Evolutionary conservation across 208 protist genomes (phyloP), one percentile per base, ranked within the genome.

Genomic region (Acanthamoeba lenticulata): DNA sequence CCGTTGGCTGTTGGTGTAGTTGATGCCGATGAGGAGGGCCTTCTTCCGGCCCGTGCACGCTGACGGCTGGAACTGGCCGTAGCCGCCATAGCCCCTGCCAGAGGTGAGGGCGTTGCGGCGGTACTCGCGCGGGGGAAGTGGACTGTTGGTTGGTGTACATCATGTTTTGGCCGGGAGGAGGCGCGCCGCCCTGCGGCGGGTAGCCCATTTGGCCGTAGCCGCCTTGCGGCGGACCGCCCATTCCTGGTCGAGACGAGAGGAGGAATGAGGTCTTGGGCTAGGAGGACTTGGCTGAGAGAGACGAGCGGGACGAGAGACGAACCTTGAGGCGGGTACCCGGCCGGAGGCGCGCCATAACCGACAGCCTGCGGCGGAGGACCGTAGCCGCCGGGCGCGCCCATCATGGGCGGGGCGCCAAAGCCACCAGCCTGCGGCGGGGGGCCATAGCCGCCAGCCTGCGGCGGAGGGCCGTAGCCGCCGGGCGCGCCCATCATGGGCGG

Each of bases 11-110:
- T 55, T 47, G 29, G 4, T 4, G 32, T 94, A 94, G 45, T 72
- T 91, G 79, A 94, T 94, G 86, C 93, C 93, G 62, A 94, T 94
- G 57, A 94, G 93, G 7, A 94, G 77, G n/a, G 93, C 72, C 42
- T 94, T 94, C 77, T 90, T 94, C 24, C 92, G 42, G 4, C 92
- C 92, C 34, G 92, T 91, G n/a, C 62, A 92, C 3, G 92, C 7
- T n/a, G 62, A 74, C 67, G 55, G 60, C 32, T 88, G 86, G 24
- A 45, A 44, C 86, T 74, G 47, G n/a, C 52, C 52, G 29, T 92
- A 92, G 38, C 86, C 86, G 6, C 32, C 60, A 29, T 92, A 62
- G 29, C 47, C 40, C 9, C 47, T n/a, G 29, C n/a, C n/a, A n/a
- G 62, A n/a, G 32, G 32, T 36, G 32, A 36, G 62, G 7, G 9